phyloP scores from a whole-genome alignment of 192 early-diverging fungal genomes.

The Backusella circina region DNA sequence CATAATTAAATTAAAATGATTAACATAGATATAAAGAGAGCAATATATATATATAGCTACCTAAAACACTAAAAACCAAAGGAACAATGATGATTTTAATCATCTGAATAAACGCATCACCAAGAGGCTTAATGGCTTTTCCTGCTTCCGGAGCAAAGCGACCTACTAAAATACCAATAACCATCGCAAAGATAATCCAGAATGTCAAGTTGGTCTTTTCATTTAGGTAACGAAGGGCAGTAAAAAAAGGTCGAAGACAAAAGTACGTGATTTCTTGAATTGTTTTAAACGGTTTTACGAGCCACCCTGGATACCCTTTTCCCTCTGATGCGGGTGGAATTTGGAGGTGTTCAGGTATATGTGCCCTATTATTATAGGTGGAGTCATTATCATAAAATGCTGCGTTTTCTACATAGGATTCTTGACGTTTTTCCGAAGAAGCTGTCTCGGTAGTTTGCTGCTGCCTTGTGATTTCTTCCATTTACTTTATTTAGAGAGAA shows the following conservation, averaged over 20 bases:
- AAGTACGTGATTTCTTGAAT: not conserved
- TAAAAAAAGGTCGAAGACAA: not conserved
- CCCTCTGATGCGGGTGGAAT: not conserved
- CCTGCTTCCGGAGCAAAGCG: slow-evolving; percentile 40
- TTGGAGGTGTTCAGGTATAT: not conserved
- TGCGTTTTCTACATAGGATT: not conserved
- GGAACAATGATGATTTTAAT: slow-evolving; percentile 51
- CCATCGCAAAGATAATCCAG: slow-evolving; percentile 45
- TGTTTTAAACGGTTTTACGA: not conserved
- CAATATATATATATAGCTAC: slow-evolving; percentile 6
- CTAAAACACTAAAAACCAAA: slow-evolving; percentile 26
- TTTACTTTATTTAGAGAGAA: not conserved
- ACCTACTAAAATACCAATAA: slow-evolving; percentile 47
- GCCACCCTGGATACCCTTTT: not conserved
- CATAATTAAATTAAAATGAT: not conserved
- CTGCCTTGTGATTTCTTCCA: not conserved
- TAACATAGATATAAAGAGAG: slow-evolving; percentile 52
- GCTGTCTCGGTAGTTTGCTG: not conserved
- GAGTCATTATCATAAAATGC: not conserved
- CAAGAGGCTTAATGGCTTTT: slow-evolving; percentile 43
- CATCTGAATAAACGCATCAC: slow-evolving; percentile 49
- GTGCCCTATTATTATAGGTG: not conserved
- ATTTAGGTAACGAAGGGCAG: slow-evolving; percentile 10
- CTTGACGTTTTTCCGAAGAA: not conserved
- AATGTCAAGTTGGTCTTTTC: slow-evolving; percentile 41